Evolutionary conservation across 768 basidiomycete species (phyloP).

Genomic region (Pholiota microspora): DNA sequence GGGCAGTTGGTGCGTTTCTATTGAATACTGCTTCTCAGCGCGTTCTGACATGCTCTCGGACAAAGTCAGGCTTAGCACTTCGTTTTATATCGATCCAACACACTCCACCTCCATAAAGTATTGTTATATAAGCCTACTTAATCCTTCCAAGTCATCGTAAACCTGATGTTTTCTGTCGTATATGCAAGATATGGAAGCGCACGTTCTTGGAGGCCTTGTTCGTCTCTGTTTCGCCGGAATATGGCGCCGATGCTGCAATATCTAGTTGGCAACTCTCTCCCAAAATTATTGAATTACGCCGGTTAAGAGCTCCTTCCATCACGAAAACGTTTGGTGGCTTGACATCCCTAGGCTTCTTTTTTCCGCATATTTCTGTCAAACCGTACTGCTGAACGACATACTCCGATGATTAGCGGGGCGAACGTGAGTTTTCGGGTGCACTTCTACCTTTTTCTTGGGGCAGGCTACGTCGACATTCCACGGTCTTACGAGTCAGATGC

Average conservation of each 20-base stretch:
- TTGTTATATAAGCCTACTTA: constrained; percentile 16
- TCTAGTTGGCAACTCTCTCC: neutral
- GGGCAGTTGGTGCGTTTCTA: constrained; percentile 11
- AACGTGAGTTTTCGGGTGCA: neutral
- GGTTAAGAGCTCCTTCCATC: neutral
- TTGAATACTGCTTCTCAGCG: neutral
- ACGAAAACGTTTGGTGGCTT: neutral
- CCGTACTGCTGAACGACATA: neutral
- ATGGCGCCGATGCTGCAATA: neutral
- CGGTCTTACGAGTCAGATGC: neutral
- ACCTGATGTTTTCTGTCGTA: neutral
- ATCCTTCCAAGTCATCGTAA: constrained; percentile 2
- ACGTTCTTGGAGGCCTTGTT: too few relatives aligned
- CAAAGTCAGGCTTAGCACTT: neutral
- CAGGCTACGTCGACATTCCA: neutral
- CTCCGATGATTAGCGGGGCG: neutral
- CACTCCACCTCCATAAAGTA: constrained; percentile 16
- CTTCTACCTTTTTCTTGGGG: neutral
- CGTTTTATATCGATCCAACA: constrained; percentile 7
- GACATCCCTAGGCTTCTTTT: neutral
- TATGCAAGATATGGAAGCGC: neutral
- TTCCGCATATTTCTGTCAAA: neutral
- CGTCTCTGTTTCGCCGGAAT: neutral
- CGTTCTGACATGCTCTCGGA: neutral
- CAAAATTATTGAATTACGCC: neutral